Percentiles rank a stretch among this genome's conserved stretches.
Conservation (phyloP, 176 grass and related monocot genomes). For the Oryza officinalis region DNA sequence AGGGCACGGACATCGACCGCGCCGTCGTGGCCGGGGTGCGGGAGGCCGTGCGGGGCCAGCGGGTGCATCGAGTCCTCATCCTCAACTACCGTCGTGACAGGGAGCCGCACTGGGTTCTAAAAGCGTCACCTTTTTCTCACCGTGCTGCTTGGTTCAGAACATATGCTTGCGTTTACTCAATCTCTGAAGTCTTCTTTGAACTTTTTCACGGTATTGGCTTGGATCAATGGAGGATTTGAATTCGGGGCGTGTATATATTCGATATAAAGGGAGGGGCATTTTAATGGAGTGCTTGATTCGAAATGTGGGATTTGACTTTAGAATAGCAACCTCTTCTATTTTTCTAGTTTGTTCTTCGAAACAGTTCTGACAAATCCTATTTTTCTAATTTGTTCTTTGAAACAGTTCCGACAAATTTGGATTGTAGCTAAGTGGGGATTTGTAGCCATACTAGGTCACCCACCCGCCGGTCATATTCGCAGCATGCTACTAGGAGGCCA, state of each 20-base stretch:
- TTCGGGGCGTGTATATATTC: neutral
- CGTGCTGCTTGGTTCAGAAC: neutral
- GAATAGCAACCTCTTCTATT: neutral
- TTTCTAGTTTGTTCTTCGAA: conserved; percentile 15
- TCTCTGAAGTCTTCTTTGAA: neutral
- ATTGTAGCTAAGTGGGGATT: no score
- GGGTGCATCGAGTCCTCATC: conserved; percentile 51
- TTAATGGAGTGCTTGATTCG: conserved; percentile 1
- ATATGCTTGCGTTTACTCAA: conserved; percentile 23
- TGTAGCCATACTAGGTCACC: neutral
- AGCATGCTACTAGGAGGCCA: conserved; percentile 72
- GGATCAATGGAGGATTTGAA: conserved; percentile 32
- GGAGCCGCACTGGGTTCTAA: conserved; percentile 55
- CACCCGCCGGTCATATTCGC: neutral
- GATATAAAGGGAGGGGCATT: neutral
- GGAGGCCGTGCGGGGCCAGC: conserved; percentile 67
- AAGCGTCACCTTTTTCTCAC: conserved; percentile 17
- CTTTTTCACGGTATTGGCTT: conserved; percentile 21
- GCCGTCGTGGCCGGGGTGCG: conserved; percentile 60
- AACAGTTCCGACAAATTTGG: neutral
- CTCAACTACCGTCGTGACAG: conserved; percentile 88
- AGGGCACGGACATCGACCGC: conserved; percentile 76
- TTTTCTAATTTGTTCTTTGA: no score
- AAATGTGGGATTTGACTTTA: conserved; percentile 27
- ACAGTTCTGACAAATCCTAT: conserved; percentile 33